Evolutionary conservation across 345 rosid genomes (phyloP).

Genomic region (Toxicodendron radicans): DNA sequence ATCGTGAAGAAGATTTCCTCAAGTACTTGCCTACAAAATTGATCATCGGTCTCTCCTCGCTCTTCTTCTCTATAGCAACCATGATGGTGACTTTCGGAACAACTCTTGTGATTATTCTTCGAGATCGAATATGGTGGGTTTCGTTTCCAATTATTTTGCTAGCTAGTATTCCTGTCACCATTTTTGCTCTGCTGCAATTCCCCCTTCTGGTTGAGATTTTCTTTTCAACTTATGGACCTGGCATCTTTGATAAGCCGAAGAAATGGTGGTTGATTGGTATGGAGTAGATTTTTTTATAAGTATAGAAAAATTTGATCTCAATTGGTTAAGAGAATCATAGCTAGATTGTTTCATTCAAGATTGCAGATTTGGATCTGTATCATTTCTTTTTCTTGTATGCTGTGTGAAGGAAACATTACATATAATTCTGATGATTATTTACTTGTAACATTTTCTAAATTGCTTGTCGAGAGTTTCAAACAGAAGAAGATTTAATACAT

Average conservation of each 20-base stretch:
- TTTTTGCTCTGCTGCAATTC: constrained; percentile 62
- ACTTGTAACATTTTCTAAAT: too few relatives aligned
- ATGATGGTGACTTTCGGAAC: constrained; percentile 66
- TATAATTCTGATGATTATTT: too few relatives aligned
- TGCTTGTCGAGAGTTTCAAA: too few relatives aligned
- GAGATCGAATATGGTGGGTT: constrained; percentile 33
- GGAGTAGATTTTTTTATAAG: not conserved
- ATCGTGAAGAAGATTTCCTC: constrained; percentile 54
- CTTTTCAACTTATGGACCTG: constrained; percentile 57
- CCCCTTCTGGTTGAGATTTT: constrained; percentile 70
- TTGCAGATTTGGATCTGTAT: not conserved
- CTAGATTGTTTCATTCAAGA: not conserved
- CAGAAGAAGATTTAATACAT: too few relatives aligned
- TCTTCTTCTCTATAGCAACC: constrained; percentile 65
- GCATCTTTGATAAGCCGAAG: constrained; percentile 57
- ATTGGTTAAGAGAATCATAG: not conserved
- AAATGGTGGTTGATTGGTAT: constrained; percentile 12
- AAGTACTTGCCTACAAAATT: constrained; percentile 45
- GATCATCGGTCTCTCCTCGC: constrained; percentile 57
- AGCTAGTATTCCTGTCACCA: constrained; percentile 54
- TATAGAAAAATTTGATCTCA: too few relatives aligned
- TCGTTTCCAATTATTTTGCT: constrained; percentile 47
- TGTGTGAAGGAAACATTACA: too few relatives aligned
- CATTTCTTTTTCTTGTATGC: too few relatives aligned
- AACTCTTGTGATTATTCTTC: constrained; percentile 37